Percentiles rank a stretch among this genome's conserved stretches.
These are phyloP conservation scores for Calonectria ilicicola DNA, from an alignment of 2,329 filamentous ascomycete species.

Conservation along the genomic window DNA sequence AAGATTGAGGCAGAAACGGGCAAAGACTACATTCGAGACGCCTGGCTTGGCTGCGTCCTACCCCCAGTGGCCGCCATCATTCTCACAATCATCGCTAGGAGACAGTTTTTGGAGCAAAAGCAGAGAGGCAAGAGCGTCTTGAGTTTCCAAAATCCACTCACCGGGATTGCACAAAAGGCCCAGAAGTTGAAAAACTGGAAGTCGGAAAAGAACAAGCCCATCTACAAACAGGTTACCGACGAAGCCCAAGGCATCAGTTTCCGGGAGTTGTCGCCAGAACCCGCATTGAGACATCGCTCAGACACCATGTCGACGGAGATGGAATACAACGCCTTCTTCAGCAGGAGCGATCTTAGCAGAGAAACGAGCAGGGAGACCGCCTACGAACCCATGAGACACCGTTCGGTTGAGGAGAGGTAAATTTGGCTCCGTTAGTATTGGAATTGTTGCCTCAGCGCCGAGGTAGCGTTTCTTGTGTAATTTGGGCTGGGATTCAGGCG, in stretches of 20 bases:
- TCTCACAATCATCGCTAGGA: background rate
- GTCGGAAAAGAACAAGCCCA: background rate
- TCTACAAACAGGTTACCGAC: background rate
- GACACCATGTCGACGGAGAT: background rate
- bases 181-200: background rate
- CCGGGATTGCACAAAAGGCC: background rate
- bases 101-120: background rate
- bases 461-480: background rate
- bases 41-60: background rate
- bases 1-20: background rate
- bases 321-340: background rate
- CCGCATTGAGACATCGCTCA: background rate
- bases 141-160: background rate
- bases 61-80: background rate
- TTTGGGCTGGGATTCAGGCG: background rate
- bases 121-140: background rate
- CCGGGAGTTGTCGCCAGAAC: background rate
- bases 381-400: constrained; percentile 5
- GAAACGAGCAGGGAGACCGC: background rate
- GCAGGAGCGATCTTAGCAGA: background rate
- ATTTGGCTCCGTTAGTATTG: background rate
- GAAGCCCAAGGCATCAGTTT: background rate
- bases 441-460: background rate
- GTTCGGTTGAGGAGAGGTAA: background rate
- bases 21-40: background rate